Evolutionary conservation across 1,139 yeast genomes (phyloP).

Genomic region (Geotrichum armillariae): DNA sequence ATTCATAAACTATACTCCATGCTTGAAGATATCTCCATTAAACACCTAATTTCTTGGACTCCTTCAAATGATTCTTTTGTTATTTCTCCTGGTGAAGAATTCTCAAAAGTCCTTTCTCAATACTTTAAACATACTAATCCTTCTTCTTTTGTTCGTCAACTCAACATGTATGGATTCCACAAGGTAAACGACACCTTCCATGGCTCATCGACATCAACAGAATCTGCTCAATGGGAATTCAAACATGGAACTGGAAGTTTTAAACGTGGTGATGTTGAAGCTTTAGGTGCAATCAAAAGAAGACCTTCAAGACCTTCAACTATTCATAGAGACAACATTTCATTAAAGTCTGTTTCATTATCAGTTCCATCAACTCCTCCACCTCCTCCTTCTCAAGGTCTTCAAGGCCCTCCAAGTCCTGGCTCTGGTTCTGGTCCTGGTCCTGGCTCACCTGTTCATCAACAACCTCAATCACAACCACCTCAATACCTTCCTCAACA

Average conservation of each 20-base stretch:
- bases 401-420: conserved; percentile 12
- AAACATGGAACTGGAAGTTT: conserved; percentile 80
- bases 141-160: conserved; percentile 91
- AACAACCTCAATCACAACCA: conserved; percentile 18
- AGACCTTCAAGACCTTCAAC: conserved; percentile 47
- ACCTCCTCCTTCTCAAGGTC: conserved; percentile 25
- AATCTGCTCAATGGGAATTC: conserved; percentile 70
- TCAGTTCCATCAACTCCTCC: conserved; percentile 33
- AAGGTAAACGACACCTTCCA: conserved; percentile 47
- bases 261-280: conserved; percentile 69
- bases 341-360: conserved; percentile 34
- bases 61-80: conserved; percentile 50
- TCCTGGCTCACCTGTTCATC: conserved; percentile 9
- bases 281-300: conserved; percentile 66
- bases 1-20: conserved; percentile 60
- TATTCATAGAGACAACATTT: conserved; percentile 33
- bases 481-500: conserved; percentile 20
- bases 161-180: conserved; percentile 98
- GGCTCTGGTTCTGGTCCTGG: conserved; percentile 11
- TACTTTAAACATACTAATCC: conserved; percentile 94
- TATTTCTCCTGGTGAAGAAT: conserved; percentile 45
- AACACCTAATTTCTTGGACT: conserved; percentile 78
- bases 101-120: conserved; percentile 67
- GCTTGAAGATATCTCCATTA: conserved; percentile 54
- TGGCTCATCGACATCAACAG: conserved; percentile 26